These are phyloP conservation scores for Fusarium continuum DNA, from an alignment of 2,329 filamentous ascomycete genomes.

Conservation along the genomic window DNA sequence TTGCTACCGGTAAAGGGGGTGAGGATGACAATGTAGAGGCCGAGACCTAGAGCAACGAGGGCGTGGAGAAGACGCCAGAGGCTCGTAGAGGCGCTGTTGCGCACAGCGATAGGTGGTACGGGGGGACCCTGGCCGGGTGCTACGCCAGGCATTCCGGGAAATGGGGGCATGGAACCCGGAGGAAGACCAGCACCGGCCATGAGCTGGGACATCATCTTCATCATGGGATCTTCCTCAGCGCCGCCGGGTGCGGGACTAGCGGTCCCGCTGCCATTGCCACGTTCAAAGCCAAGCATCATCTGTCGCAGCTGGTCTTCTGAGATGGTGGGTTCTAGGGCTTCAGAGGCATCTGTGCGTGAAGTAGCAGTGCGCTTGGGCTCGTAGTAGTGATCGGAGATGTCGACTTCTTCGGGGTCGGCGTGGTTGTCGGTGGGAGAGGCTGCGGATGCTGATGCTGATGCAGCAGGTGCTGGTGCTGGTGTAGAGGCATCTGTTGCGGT, in stretches of 20 bases:
- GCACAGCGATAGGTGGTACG: slow-evolving; percentile 44
- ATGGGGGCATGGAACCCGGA: slow-evolving; percentile 46
- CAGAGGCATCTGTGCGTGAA: slow-evolving; percentile 42
- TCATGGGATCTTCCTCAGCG: slow-evolving; percentile 48
- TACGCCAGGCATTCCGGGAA: slow-evolving; percentile 51
- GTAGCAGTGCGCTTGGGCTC: slow-evolving; percentile 56
- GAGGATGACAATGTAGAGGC: slow-evolving; percentile 73
- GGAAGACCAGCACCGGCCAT: slow-evolving; percentile 56
- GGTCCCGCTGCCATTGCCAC: slow-evolving; percentile 33
- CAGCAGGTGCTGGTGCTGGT: slow-evolving; percentile 47
- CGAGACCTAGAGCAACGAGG: slow-evolving; percentile 74
- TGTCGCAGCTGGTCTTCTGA: slow-evolving; percentile 70
- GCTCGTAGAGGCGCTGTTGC: slow-evolving; percentile 51
- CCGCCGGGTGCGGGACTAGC: slow-evolving; percentile 38
- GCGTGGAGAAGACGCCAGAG: slow-evolving; percentile 80
- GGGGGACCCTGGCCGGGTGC: slow-evolving; percentile 45
- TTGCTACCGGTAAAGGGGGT: slow-evolving; percentile 76
- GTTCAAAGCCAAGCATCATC: slow-evolving; percentile 69
- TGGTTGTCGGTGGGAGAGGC: slow-evolving; percentile 49
- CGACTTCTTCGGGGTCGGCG: slow-evolving; percentile 77
- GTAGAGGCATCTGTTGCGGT: slow-evolving; percentile 41
- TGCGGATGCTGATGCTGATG: slow-evolving; percentile 43
- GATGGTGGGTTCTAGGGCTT: slow-evolving; percentile 48
- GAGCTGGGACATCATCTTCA: slow-evolving; percentile 81
- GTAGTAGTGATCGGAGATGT: slow-evolving; percentile 81